Percentiles rank a stretch among this genome's conserved stretches.
Conservation (phyloP, 371 early-diverging fungal species). For the Mucor racemosus region DNA sequence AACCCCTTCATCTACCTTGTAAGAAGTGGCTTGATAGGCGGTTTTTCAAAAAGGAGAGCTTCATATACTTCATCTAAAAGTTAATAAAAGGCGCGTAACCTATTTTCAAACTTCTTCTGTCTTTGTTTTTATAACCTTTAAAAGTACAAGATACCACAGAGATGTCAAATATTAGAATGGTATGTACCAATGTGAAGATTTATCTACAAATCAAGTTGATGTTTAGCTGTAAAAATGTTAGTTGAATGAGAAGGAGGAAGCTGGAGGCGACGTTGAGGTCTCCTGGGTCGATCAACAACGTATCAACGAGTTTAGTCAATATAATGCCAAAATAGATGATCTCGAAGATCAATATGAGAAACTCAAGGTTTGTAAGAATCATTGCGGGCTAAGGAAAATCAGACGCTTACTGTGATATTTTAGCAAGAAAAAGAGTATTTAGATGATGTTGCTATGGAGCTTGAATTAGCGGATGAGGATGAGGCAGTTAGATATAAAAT, state of each 20-base stretch:
- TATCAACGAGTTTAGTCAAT: constrained; percentile 92
- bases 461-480: constrained; percentile 94
- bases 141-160: background rate
- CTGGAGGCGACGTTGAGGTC: constrained; percentile 87
- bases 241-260: constrained; percentile 70
- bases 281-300: constrained; percentile 93
- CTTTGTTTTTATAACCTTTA: background rate
- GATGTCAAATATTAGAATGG: constrained; percentile 41
- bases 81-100: constrained; percentile 2
- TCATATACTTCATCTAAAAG: background rate
- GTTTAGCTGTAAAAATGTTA: background rate
- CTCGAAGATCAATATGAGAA: constrained; percentile 80
- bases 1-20: background rate
- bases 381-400: too few relatives aligned
- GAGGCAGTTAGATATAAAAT: constrained; percentile 84
- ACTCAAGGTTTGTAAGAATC: constrained; percentile 67
- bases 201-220: too few relatives aligned
- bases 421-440: constrained; percentile 88
- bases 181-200: background rate
- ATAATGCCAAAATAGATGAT: constrained; percentile 78
- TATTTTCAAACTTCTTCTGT: background rate
- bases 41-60: background rate
- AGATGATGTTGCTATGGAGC: constrained; percentile 88
- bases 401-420: background rate
- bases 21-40: background rate